phyloP scores from a whole-genome alignment of 2,329 filamentous ascomycete species.

The Verticillium dahliae region DNA sequence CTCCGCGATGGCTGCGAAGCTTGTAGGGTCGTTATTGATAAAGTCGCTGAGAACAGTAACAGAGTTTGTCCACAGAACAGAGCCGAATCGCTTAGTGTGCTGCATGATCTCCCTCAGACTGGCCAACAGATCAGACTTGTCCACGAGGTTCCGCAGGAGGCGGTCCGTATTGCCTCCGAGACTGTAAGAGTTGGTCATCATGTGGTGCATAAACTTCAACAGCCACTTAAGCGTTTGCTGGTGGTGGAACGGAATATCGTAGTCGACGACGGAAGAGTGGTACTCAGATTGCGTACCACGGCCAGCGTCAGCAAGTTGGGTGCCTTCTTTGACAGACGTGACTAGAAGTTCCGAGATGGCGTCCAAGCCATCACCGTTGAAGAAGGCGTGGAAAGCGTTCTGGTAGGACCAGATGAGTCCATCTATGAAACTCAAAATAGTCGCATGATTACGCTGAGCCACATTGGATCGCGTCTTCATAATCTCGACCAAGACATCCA shows the following conservation, averaged over 20 bases:
- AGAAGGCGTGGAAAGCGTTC: constrained; percentile 77
- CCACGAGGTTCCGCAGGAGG: constrained; percentile 84
- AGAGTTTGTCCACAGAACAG: constrained; percentile 91
- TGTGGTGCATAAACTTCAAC: constrained; percentile 92
- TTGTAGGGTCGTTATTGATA: constrained; percentile 97
- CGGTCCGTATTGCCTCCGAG: constrained; percentile 80
- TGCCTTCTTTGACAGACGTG: constrained; percentile 66
- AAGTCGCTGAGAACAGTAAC: constrained; percentile 91
- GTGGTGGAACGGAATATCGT: constrained; percentile 85
- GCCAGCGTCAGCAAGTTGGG: constrained; percentile 58
- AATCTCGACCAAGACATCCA: constrained; percentile 85
- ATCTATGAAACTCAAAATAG: constrained; percentile 82
- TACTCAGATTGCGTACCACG: constrained; percentile 61
- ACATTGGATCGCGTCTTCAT: constrained; percentile 75
- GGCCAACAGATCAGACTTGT: constrained; percentile 77
- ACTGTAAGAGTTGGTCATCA: constrained; percentile 72
- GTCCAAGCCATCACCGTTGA: constrained; percentile 77
- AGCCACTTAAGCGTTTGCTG: constrained; percentile 91
- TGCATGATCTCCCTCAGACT: constrained; percentile 77
- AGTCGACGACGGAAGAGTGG: constrained; percentile 83
- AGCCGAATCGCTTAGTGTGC: constrained; percentile 74
- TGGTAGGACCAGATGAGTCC: constrained; percentile 79
- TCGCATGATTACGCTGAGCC: constrained; percentile 77
- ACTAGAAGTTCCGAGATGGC: constrained; percentile 84
- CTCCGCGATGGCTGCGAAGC: constrained; percentile 91